Evolutionary conservation across 2,329 filamentous ascomycete species (phyloP).

Genomic region (Aspergillus tubingensis): DNA sequence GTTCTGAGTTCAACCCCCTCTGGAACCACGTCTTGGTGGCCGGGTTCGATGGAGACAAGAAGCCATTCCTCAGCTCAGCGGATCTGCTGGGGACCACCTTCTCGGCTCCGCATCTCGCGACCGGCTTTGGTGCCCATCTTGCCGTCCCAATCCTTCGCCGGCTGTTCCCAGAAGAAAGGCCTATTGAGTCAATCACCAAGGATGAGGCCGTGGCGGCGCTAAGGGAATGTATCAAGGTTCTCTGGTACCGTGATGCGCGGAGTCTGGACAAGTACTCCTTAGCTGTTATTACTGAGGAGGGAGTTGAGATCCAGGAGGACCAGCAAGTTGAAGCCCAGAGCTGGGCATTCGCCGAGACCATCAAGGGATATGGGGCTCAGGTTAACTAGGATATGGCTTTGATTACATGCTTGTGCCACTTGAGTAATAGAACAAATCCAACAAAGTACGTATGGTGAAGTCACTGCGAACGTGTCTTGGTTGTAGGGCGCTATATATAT

Average conservation of each 20-base stretch:
- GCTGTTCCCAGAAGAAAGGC: slow-evolving; percentile 79
- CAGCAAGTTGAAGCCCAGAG: slow-evolving; percentile 93
- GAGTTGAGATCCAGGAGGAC: slow-evolving; percentile 79
- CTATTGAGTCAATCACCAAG: slow-evolving; percentile 68
- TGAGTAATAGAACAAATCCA: slow-evolving; percentile 33
- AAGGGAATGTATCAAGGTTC: slow-evolving; percentile 95
- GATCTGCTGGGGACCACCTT: slow-evolving; percentile 94
- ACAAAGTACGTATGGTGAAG: neutral
- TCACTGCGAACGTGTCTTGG: neutral
- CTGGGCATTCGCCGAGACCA: slow-evolving; percentile 96
- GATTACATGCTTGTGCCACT: slow-evolving; percentile 23
- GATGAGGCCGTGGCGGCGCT: slow-evolving; percentile 80
- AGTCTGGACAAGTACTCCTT: slow-evolving; percentile 90
- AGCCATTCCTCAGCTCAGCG: slow-evolving; percentile 87
- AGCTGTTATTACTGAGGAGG: slow-evolving; percentile 83
- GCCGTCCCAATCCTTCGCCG: slow-evolving; percentile 88
- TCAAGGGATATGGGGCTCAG: slow-evolving; percentile 94
- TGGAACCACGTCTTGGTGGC: slow-evolving; percentile 96
- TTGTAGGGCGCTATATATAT: neutral
- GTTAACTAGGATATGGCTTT: slow-evolving; percentile 47
- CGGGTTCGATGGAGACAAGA: slow-evolving; percentile 74
- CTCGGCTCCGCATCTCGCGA: slow-evolving; percentile 82
- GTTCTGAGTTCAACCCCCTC: slow-evolving; percentile 92
- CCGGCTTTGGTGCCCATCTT: slow-evolving; percentile 89
- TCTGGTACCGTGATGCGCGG: slow-evolving; percentile 95